Evolutionary conservation across 805 yeast species (phyloP).

Genomic region (Debaryomyces prosopidis): DNA sequence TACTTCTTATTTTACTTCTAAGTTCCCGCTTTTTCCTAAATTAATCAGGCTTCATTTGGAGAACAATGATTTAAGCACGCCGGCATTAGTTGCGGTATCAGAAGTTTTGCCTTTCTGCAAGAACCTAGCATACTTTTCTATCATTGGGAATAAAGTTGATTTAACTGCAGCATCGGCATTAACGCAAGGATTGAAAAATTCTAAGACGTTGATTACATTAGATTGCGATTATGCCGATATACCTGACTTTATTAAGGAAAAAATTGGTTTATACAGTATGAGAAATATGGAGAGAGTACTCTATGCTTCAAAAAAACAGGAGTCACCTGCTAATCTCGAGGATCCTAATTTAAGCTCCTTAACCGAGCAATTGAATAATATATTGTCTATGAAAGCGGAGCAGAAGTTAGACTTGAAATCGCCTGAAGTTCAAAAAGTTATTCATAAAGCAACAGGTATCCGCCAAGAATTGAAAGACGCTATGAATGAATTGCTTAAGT

Average conservation of each 20-base stretch:
- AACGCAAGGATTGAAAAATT: slow-evolving; percentile 66
- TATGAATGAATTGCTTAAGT: slow-evolving; percentile 53
- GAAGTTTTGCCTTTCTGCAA: slow-evolving; percentile 71
- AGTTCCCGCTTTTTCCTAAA: slow-evolving; percentile 66
- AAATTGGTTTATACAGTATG: slow-evolving; percentile 78
- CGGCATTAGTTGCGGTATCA: slow-evolving; percentile 59
- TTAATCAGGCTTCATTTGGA: slow-evolving; percentile 73
- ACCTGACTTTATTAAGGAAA: slow-evolving; percentile 63
- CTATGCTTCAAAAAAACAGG: slow-evolving; percentile 20
- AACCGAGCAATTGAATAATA: slow-evolving; percentile 29
- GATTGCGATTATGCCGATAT: slow-evolving; percentile 66
- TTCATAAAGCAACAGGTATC: slow-evolving; percentile 26
- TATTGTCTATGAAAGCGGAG: slow-evolving; percentile 34
- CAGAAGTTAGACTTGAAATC: slow-evolving; percentile 32
- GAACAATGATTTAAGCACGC: slow-evolving; percentile 56
- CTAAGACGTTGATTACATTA: slow-evolving; percentile 62
- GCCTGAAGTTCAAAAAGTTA: slow-evolving; percentile 29
- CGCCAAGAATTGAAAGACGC: slow-evolving; percentile 31
- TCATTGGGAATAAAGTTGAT: slow-evolving; percentile 63
- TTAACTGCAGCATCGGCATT: slow-evolving; percentile 64
- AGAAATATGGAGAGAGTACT: slow-evolving; percentile 71
- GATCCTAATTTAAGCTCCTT: slow-evolving; percentile 13
- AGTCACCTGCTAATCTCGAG: neutral
- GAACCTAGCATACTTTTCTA: slow-evolving; percentile 64
- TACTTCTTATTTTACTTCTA: slow-evolving; percentile 55